A percentile compares a stretch with the other conserved stretches of the same genome.
Conservation (phyloP, 2,329 filamentous ascomycete genomes). For the Diaporthe citri region DNA sequence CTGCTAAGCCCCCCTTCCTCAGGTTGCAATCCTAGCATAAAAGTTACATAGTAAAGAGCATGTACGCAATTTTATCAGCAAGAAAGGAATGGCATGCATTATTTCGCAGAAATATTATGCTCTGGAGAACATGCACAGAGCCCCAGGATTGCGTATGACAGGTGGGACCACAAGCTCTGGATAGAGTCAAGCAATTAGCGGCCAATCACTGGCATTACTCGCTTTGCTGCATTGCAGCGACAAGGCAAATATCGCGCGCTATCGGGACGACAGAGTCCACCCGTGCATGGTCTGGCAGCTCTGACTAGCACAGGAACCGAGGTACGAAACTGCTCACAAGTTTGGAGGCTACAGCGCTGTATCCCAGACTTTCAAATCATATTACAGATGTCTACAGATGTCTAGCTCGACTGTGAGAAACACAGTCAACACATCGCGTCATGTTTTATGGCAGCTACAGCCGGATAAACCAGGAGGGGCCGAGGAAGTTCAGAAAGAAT, state of each 20-base stretch:
- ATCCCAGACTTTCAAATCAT: not conserved
- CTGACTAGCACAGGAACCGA: not conserved
- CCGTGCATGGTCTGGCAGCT: not conserved
- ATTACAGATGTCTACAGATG: too few species aligned
- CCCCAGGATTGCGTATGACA: not conserved
- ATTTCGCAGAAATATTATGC: not conserved
- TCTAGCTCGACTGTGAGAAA: too few species aligned
- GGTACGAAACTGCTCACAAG: not conserved
- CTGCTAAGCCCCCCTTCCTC: not conserved
- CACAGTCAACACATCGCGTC: too few species aligned
- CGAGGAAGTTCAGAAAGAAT: not conserved
- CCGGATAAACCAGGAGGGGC: not conserved
- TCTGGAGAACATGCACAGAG: not conserved
- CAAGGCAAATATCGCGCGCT: not conserved
- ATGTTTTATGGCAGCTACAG: not conserved
- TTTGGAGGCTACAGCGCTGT: not conserved
- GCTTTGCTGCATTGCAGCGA: slow-evolving; percentile 37
- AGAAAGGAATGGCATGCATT: not conserved
- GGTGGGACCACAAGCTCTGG: not conserved
- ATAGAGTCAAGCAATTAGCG: not conserved
- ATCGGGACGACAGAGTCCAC: slow-evolving; percentile 11
- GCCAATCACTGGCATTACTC: slow-evolving; percentile 18
- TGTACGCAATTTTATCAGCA: not conserved
- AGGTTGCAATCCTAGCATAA: not conserved
- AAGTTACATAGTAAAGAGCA: not conserved